phyloP scores from a whole-genome alignment of 2,329 filamentous ascomycete genomes.

The Aspergillus transmontanensis region DNA sequence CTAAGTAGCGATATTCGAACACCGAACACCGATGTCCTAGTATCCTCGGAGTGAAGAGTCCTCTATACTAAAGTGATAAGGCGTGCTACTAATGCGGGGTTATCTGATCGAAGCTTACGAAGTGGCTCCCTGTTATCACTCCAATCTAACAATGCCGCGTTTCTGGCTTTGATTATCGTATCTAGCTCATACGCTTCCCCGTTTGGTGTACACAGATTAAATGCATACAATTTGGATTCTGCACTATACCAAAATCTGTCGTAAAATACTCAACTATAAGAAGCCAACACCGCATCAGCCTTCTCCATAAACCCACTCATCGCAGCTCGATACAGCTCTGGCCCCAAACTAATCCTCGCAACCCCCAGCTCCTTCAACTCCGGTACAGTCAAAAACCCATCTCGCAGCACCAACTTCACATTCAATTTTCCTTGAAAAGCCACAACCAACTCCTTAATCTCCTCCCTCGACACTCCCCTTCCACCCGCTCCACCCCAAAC shows the following conservation, averaged over 20 bases:
- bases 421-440: slow-evolving; percentile 55
- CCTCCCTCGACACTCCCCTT: slow-evolving; percentile 47
- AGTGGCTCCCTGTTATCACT: not conserved
- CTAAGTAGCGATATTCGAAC: not conserved
- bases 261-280: not conserved
- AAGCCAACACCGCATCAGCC: slow-evolving; percentile 30
- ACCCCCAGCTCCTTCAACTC: slow-evolving; percentile 55
- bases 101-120: not conserved
- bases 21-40: not conserved
- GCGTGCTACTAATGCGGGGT: not conserved
- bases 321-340: slow-evolving; percentile 48
- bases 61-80: not conserved
- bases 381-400: slow-evolving; percentile 44
- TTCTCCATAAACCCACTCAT: slow-evolving; percentile 36
- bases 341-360: slow-evolving; percentile 59
- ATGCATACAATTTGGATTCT: not conserved
- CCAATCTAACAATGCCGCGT: no score
- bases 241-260: not conserved
- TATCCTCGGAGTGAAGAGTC: not conserved
- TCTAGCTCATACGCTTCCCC: not conserved
- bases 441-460: slow-evolving; percentile 51
- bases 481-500: slow-evolving; percentile 58
- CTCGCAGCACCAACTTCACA: slow-evolving; percentile 47
- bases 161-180: not conserved
- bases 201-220: not conserved